phyloP scores from a whole-genome alignment of 306 rosid genomes.

The Pyrus betulifolia region DNA sequence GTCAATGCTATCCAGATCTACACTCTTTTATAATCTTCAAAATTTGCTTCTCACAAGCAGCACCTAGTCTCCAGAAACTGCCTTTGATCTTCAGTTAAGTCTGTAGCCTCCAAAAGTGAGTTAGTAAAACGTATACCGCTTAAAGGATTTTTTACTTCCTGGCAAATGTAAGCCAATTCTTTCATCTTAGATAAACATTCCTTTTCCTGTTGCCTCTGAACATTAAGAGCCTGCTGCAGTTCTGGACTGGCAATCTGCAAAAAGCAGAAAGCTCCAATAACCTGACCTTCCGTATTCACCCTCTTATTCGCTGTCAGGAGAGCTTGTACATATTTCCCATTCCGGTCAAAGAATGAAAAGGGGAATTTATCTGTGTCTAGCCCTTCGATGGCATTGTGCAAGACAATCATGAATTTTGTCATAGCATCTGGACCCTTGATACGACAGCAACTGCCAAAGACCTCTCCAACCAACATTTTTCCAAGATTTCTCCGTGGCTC shows the following conservation, averaged over 20 bases:
- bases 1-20: slow-evolving; percentile 67
- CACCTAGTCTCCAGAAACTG: slow-evolving; percentile 88
- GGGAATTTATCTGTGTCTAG: slow-evolving; percentile 71
- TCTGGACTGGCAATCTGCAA: slow-evolving; percentile 85
- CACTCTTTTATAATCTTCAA: slow-evolving; percentile 60
- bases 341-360: slow-evolving; percentile 64
- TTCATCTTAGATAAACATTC: slow-evolving; percentile 71
- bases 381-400: slow-evolving; percentile 89
- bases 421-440: slow-evolving; percentile 81
- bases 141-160: slow-evolving; percentile 84
- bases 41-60: slow-evolving; percentile 96
- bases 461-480: slow-evolving; percentile 89
- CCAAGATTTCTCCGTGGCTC: slow-evolving; percentile 67
- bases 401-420: slow-evolving; percentile 92
- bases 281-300: slow-evolving; percentile 64
- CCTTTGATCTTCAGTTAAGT: slow-evolving; percentile 79
- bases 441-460: slow-evolving; percentile 83
- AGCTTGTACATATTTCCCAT: slow-evolving; percentile 73
- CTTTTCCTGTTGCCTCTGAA: slow-evolving; percentile 82
- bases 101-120: slow-evolving; percentile 91
- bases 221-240: slow-evolving; percentile 69
- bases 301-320: slow-evolving; percentile 91
- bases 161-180: slow-evolving; percentile 89
- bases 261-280: slow-evolving; percentile 93
- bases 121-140: slow-evolving; percentile 86